Base-by-base conservation (phyloP, 768 basidiomycete species). In the Russula compacta region DNA sequence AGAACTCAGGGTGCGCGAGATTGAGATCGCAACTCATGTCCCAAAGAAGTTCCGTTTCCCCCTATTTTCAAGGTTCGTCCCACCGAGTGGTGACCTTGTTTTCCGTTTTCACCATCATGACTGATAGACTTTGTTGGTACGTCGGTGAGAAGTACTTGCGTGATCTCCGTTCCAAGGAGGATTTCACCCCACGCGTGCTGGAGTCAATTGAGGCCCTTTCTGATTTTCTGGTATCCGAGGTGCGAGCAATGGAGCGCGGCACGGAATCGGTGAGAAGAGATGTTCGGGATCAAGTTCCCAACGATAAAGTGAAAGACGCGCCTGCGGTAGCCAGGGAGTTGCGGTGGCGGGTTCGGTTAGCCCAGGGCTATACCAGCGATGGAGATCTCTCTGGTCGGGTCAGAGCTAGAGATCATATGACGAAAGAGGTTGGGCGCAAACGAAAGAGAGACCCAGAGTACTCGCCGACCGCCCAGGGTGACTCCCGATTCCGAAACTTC, bases 21-120 rank as follows among this genome's bases (percentile, higher is more conserved):
- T 99, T 67, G 95, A 99, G 72, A 89, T 92, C 64, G 79, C 82
- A 2, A 98, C 95, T 1, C 87, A 89, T 58, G 95, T 98, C 0
- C 94, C 95, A 0, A 93, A 89, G 72, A 73, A 72, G 49, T 72
- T 72, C 64, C 64, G 73, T 43, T 71, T 71, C 53, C 70, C 61
- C 36, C 56, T 61, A 56, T 66, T 70, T 57, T 49, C 59, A 39
- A 66, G 65, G 72, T 72, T 51, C 19, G 69, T 66, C 12, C 24
- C 32, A 5, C 42, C 38, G 6, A 35, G 24, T 55, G 39, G n/a
- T 15, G 14, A 36, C 11, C 15, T 40, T 29, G 21, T 42, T 15
- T 55, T 14, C 53, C 40, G 15, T 17, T 6, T 19, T 51, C 11
- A 17, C 42, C 38, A 40, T 43, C 24, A 15, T 54, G 49, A 44